Evolutionary conservation across 2,329 filamentous ascomycete genomes (phyloP).

Genomic region (Sporothrix brunneoviolacea): DNA sequence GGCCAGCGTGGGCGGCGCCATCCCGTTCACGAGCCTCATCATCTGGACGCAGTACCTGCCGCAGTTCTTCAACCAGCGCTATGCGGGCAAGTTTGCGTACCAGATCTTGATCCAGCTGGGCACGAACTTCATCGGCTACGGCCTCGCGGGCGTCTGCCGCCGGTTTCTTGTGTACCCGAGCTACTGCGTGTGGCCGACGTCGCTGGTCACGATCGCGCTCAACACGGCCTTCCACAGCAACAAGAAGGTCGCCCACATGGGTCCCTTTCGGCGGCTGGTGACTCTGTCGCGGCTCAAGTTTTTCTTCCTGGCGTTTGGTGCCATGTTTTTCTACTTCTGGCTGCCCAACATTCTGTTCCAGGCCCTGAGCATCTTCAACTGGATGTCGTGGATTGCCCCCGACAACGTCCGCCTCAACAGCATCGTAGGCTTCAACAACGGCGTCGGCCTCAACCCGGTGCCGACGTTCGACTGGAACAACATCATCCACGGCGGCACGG

Average conservation of each 20-base stretch:
- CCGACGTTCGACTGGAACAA: slow-evolving; percentile 37
- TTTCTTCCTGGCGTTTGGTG: slow-evolving; percentile 35
- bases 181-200: slow-evolving; percentile 45
- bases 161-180: slow-evolving; percentile 46
- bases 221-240: slow-evolving; percentile 42
- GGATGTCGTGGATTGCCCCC: slow-evolving; percentile 48
- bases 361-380: slow-evolving; percentile 40
- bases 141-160: slow-evolving; percentile 43
- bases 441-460: slow-evolving; percentile 29
- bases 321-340: slow-evolving; percentile 47
- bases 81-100: slow-evolving; percentile 41
- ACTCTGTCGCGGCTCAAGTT: slow-evolving; percentile 39
- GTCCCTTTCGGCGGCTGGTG: slow-evolving; percentile 23
- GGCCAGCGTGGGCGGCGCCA: slow-evolving; percentile 47
- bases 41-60: slow-evolving; percentile 39
- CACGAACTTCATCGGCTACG: slow-evolving; percentile 50
- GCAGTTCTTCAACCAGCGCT: slow-evolving; percentile 27
- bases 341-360: slow-evolving; percentile 43
- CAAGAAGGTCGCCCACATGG: slow-evolving; percentile 28
- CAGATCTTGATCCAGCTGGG: slow-evolving; percentile 44
- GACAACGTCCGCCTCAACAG: slow-evolving; percentile 27
- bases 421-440: slow-evolving; percentile 29
- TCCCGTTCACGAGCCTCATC: slow-evolving; percentile 15
- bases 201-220: slow-evolving; percentile 39
- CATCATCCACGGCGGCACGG: slow-evolving; percentile 5